Base-by-base conservation (phyloP, 2,329 filamentous ascomycete species). In the Calycina herbarum region DNA sequence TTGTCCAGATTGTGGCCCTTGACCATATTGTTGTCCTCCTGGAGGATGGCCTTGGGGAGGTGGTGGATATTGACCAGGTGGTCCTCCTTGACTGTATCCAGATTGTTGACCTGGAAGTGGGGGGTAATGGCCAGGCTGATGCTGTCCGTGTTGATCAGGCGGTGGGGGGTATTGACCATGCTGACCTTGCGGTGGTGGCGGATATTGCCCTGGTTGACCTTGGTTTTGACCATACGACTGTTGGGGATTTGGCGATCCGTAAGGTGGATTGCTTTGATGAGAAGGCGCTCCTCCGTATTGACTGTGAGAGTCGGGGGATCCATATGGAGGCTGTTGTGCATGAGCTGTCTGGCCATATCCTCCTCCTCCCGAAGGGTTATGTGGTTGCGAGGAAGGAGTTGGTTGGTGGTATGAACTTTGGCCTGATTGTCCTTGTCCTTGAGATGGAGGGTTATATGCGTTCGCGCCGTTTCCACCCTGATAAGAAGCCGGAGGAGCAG, bases 401-500 rank as follows among this genome's bases (percentile, higher is more conserved):
- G 54, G 61, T 59, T 45, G 61, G 27, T 45, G 54, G 31, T 68
- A 66, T n/a, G 62, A 65, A 42, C 59, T 40, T 24, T 59, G 62
- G 8, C 15, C 40, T 61, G 58, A 57, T 57, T 17, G 64, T 58
- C 33, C 38, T 8, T 69, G 68, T 7, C 62, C 61, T 13, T 67
- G 64, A 13, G 67, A 59, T n/a, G 65, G 66, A 56, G 67, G 63
- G 35, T 68, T 67, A 62, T 72, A 71, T 13, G 63, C 64, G 20
- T 64, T 61, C 31, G 66, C 63, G 29, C 68, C 63, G 20, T 69
- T 71, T 45, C 67, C 64, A 33, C 81, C 78, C 71, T 88, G 84
- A 74, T 89, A 89, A 6, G 85, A 83, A 15, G 82, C 77, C n/a
- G 86, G 84, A 13, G 89, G 89, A 48, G 88, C 86, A 64, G 85